A percentile compares a stretch with the other conserved stretches of the same genome.
phyloP scores from a whole-genome alignment of 805 yeast genomes.

The Helenozyma rhizophorensis region DNA sequence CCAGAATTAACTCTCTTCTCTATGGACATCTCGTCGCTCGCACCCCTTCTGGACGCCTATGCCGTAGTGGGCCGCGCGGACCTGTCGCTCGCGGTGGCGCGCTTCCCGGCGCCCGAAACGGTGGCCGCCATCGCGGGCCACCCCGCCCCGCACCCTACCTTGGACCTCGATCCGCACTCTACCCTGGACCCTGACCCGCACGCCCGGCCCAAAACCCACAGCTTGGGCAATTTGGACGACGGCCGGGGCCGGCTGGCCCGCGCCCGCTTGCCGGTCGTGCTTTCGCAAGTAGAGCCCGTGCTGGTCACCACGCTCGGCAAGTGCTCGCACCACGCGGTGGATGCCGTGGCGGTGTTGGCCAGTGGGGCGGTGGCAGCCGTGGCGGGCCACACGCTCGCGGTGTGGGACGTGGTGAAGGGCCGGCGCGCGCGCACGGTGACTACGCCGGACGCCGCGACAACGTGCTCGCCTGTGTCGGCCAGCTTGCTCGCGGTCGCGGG shows the following conservation, averaged over 20 bases:
- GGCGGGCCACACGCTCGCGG: slow-evolving; percentile 8
- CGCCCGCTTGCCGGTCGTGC: no score
- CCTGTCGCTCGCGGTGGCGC: slow-evolving; percentile 7
- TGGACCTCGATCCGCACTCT: no score
- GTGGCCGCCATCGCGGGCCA: no score
- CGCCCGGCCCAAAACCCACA: no score
- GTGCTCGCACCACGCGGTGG: slow-evolving; percentile 13
- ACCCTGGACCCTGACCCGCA: no score
- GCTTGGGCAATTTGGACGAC: no score
- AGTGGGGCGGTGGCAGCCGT: slow-evolving; percentile 7
- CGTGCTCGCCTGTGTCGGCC: slow-evolving; percentile 8
- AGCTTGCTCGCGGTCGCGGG: slow-evolving; percentile 14
- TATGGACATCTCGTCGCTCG: slow-evolving; percentile 6
- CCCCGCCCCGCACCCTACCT: no score
- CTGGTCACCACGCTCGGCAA: slow-evolving; percentile 9
- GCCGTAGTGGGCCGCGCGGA: slow-evolving; percentile 12
- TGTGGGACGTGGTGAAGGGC: slow-evolving; percentile 13
- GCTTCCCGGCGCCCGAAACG: neutral
- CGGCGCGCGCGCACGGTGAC: slow-evolving; percentile 7
- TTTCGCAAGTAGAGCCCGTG: no score
- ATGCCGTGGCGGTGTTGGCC: slow-evolving; percentile 6
- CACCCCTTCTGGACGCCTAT: slow-evolving; percentile 10
- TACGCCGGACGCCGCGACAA: slow-evolving; percentile 8
- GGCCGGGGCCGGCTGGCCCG: no score
- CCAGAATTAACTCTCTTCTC: neutral